Evolutionary conservation across 345 rosid genomes (phyloP), one percentile per base, ranked within the genome.

Genomic region (Diplotaxis tenuifolia): DNA sequence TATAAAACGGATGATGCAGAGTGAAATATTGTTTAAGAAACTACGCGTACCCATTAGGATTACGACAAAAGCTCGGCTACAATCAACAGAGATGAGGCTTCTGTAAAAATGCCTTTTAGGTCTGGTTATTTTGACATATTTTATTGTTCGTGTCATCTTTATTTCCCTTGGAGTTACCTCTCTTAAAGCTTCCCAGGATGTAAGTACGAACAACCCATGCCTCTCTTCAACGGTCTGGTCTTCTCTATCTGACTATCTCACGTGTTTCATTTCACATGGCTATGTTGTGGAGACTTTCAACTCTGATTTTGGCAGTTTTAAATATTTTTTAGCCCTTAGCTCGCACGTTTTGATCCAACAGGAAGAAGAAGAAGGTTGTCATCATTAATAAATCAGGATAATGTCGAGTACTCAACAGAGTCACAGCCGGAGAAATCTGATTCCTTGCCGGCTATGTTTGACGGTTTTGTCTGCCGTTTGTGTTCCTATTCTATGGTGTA

Each of bases 311-410:
- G 18, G n/a, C 57, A 9, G 21, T 16, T 75, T 31, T 12, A 34
- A 2, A 36, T 53, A 22, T 57, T 9, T 62, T 36, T 63, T 45
- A 28, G 21, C 65, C 11, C 14, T 31, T 55, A 95, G 96, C 82
- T 89, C 70, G 83, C 87, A 9, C 93, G 96, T 4, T 95, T 91
- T 40, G 99, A 95, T 78, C 96, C 93, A 10, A 74, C 89, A 94
- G 91, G 66, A 94, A 94, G 86, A 95, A 94, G 85, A 95, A 95
- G 89, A 89, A 87, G 72, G 83, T 83, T 57, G 83, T 82, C 14
- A 64, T 83, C n/a, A n/a, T n/a, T 23, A 32, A 32, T 12, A 36
- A n/a, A n/a, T n/a, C n/a, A n/a, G n/a, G n/a, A n/a, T n/a, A n/a
- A n/a, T n/a, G n/a, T n/a, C n/a, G n/a, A n/a, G n/a, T n/a, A n/a